Base-by-base conservation (phyloP, 2,329 filamentous ascomycete species). In the Emydomyces testavorans region DNA sequence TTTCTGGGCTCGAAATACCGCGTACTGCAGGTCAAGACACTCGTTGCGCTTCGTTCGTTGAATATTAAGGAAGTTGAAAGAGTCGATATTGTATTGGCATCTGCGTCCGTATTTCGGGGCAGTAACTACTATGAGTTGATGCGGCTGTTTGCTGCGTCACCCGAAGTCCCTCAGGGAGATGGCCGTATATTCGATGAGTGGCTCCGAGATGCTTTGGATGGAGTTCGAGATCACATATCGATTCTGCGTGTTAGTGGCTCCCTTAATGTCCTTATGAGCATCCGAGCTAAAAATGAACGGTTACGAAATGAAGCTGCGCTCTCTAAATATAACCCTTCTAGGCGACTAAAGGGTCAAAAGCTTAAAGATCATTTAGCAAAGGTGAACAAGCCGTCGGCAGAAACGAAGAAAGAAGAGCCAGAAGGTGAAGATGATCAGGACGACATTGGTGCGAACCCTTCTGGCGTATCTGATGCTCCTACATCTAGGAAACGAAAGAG, bases 51-150 rank as follows among this genome's bases (percentile, higher is more conserved):
- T 2, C 56, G 60, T n/a, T 60, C 58, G 1, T 56, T 65, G 4
- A 70, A 61, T 0, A 65, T 79, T 20, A 47, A 62, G 1, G 58
- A 72, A 6, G 63, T 82, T 3, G 54, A 64, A 41, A 51, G 65
- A 1, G 73, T 76, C 1, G 69, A 72, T 39, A 74, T 82, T 35
- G 65, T 83, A 23, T 62, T 83, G 18, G 63, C 76, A 3, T 70
- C 71, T n/a, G 76, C 71, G 60, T 61, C 57, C 1, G 45, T 82
- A 0, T 65, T 80, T 21, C 64, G 66, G 1, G 64, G 65, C 4
- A 57, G 65, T 0, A 49, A 54, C 0, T 83, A 82, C 51, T 67
- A 75, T 24, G 56, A 67, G 1, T 63, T 65, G 16, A 54, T 82
- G 24, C 71, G 75, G 6, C 57, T 62, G 11, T 73, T 79, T 48